Conservation (phyloP, 2,329 filamentous ascomycete genomes). For the Ceratocystis alfenasii region DNA sequence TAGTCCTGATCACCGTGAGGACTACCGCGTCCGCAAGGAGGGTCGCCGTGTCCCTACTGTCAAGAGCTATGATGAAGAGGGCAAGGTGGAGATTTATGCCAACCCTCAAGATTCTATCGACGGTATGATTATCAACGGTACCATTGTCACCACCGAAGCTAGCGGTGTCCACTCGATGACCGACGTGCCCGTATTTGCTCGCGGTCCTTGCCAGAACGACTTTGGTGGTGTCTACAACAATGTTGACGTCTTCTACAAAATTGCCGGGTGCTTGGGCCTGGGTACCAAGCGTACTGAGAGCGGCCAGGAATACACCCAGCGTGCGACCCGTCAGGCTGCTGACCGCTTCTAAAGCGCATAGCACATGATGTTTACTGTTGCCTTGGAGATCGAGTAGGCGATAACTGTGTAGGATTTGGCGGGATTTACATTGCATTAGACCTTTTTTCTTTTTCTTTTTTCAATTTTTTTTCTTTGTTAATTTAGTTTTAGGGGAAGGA, state of each 20-base stretch:
- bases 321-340: slow-evolving; percentile 15
- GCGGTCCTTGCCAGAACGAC: slow-evolving; percentile 64
- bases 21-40: slow-evolving; percentile 58
- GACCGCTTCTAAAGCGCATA: slow-evolving; percentile 20
- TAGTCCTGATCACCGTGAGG: slow-evolving; percentile 63
- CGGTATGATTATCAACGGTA: slow-evolving; percentile 67
- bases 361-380: not conserved
- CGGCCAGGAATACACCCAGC: slow-evolving; percentile 12
- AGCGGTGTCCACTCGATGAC: slow-evolving; percentile 68
- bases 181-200: slow-evolving; percentile 66
- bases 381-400: not conserved
- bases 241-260: slow-evolving; percentile 64
- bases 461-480: not conserved
- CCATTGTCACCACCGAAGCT: slow-evolving; percentile 48
- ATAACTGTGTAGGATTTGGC: not conserved
- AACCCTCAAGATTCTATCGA: slow-evolving; percentile 53
- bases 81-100: slow-evolving; percentile 39
- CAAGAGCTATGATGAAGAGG: slow-evolving; percentile 38
- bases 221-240: slow-evolving; percentile 63
- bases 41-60: slow-evolving; percentile 52
- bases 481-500: not conserved
- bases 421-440: not conserved
- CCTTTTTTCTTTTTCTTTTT: not conserved
- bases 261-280: slow-evolving; percentile 55
- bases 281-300: slow-evolving; percentile 24